These are phyloP conservation scores for Fusarium acutatum DNA, from an alignment of 2,329 filamentous ascomycete species.

Conservation along the genomic window DNA sequence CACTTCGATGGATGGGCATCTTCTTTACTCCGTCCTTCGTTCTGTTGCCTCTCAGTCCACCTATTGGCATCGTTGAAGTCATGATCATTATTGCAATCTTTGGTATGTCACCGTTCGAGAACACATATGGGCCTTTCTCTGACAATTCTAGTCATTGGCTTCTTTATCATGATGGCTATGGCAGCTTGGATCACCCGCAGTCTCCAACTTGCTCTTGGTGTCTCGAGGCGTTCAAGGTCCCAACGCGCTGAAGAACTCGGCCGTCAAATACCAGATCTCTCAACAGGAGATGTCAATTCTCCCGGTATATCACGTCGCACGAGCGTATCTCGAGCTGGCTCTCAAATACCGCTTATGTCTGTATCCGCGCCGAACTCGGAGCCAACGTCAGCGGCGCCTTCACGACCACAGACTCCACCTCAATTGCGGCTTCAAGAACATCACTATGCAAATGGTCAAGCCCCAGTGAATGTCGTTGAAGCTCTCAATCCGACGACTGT, in stretches of 20 bases:
- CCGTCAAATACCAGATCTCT: slow-evolving; percentile 54
- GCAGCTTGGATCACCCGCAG: slow-evolving; percentile 64
- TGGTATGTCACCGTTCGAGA: slow-evolving; percentile 48
- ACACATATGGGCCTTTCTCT: background rate
- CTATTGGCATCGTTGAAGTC: slow-evolving; percentile 63
- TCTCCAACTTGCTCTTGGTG: slow-evolving; percentile 60
- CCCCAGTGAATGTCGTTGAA: slow-evolving; percentile 25
- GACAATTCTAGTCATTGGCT: slow-evolving; percentile 59
- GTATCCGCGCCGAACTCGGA: slow-evolving; percentile 18
- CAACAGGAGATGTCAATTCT: slow-evolving; percentile 47
- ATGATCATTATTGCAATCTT: slow-evolving; percentile 68
- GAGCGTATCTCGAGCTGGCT: slow-evolving; percentile 38
- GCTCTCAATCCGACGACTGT: slow-evolving; percentile 34
- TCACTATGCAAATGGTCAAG: slow-evolving; percentile 35
- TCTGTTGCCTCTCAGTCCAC: slow-evolving; percentile 63
- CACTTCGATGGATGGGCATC: slow-evolving; percentile 66
- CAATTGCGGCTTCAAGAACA: slow-evolving; percentile 42
- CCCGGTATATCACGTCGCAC: slow-evolving; percentile 39
- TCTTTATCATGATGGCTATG: slow-evolving; percentile 59
- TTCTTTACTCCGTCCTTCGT: slow-evolving; percentile 69
- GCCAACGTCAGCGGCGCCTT: slow-evolving; percentile 28
- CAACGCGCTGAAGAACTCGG: slow-evolving; percentile 60
- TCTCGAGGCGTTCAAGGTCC: slow-evolving; percentile 60
- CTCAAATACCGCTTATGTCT: slow-evolving; percentile 32
- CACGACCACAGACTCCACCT: slow-evolving; percentile 40